A percentile compares a stretch with the other conserved stretches of the same genome.
Evolutionary conservation across 495 filamentous ascomycete species (phyloP).

Genomic region (Mycothermus thermophilus): DNA sequence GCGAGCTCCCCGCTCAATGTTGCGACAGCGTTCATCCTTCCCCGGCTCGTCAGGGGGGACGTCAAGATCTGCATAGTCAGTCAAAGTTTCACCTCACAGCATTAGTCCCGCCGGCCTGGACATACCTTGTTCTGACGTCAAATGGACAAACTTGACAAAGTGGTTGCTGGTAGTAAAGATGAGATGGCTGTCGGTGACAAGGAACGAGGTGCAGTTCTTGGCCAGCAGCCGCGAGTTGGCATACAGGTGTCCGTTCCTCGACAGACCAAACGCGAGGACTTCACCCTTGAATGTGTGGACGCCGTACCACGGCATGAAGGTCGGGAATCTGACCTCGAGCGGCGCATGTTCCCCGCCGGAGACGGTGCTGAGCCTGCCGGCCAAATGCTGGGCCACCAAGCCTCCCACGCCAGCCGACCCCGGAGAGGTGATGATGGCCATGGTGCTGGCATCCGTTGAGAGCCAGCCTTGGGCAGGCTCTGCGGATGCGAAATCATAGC

Average conservation of each 20-base stretch:
- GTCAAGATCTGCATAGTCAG: constrained; percentile 45
- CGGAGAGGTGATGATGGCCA: constrained; percentile 10
- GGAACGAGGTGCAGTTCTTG: constrained; percentile 82
- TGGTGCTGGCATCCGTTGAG: constrained; percentile 5
- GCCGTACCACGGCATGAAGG: constrained; percentile 40
- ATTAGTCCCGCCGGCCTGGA: no score
- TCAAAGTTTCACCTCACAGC: constrained; percentile 2
- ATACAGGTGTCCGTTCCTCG: constrained; percentile 61
- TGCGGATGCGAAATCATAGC: constrained; percentile 6
- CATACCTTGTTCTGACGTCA: constrained; percentile 52
- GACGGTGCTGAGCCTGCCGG: constrained; percentile 20
- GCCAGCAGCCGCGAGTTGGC: constrained; percentile 59
- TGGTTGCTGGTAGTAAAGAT: constrained; percentile 86
- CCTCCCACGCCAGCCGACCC: constrained; percentile 4
- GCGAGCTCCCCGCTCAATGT: constrained; percentile 74
- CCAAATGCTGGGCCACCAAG: constrained; percentile 23
- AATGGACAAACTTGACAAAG: constrained; percentile 83
- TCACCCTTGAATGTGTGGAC: constrained; percentile 25
- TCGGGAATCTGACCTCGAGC: constrained; percentile 20
- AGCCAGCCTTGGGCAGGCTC: constrained; percentile 2
- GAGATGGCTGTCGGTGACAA: constrained; percentile 67
- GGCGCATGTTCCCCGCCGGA: constrained; percentile 1
- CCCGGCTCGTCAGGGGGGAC: constrained; percentile 81
- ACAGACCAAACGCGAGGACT: constrained; percentile 46
- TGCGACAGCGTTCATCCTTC: constrained; percentile 82